Evolutionary conservation across 176 grass and related monocot species (phyloP), one percentile per base, ranked within the genome.

Genomic region (Poa pratensis): DNA sequence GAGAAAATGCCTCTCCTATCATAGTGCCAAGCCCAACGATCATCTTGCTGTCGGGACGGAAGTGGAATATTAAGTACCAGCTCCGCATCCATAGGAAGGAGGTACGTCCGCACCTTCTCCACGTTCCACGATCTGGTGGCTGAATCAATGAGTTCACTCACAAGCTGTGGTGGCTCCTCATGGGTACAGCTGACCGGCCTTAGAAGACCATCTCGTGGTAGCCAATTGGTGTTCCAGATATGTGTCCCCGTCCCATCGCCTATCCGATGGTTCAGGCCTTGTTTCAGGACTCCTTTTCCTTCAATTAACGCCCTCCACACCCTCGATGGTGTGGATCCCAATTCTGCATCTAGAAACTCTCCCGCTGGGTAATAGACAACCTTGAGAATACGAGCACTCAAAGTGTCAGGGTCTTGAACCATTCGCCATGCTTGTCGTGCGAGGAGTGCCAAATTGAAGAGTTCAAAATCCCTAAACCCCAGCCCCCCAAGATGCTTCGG

Each of bases 281-380:
- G 55, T 3, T 11, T 9, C 2, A 59, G 3, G 3, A 59, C 55
- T 3, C 0, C 55, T 20, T 59, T 59, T 0, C 55, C 55, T 20
- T 59, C 55, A 0, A 7, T 9, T 1, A 59, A 3, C 7, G 55
- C 55, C 9, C 55, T 2, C 55, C 55, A 59, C 9, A 59, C n/a
- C 6, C n/a, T 2, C 0, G 55, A 59, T 3, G 55, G 55, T 2
- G n/a, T 0, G 1, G 2, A 9, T 0, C 20, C 55, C 0, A 59
- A 0, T 1, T 3, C 6, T 3, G n/a, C 55, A 3, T 22, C 55
- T 20, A 59, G 4, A 1, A 59, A 22, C 2, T 23, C 20, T 0
- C 20, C 2, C 0, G 6, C 0, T 20, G n/a, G 55, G 20, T 3
- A 59, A 8, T 59, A 59, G 0, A 59, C 55, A 0, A 20, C 6